Percentiles rank a stretch among this genome's conserved stretches.
Evolutionary conservation across 768 basidiomycete genomes (phyloP).

Genomic region (Filobasidium wieringae): DNA sequence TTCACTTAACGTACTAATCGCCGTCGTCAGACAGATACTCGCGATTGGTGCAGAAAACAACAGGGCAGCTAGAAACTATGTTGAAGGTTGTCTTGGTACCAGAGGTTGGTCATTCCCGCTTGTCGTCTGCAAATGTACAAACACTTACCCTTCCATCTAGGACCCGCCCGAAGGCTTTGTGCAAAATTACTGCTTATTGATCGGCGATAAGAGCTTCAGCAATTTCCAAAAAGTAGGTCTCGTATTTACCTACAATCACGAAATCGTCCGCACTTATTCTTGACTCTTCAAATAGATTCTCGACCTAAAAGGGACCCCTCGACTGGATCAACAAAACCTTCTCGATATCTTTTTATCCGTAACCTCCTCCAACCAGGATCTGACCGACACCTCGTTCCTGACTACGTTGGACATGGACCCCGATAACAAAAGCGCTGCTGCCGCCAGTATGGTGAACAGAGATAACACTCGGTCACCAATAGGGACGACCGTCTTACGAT

Average conservation of each 20-base stretch:
- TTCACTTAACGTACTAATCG: background rate
- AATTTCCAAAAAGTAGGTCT: conserved; percentile 86
- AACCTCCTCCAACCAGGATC: conserved; percentile 80
- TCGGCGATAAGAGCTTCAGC: conserved; percentile 86
- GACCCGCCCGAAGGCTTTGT: conserved; percentile 91
- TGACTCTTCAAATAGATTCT: conserved; percentile 57
- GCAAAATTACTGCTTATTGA: conserved; percentile 83
- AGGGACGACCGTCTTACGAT: conserved; percentile 21
- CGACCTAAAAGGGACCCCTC: conserved; percentile 85
- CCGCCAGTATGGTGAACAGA: conserved; percentile 23
- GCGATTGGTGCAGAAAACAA: conserved; percentile 66
- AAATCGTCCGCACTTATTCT: background rate
- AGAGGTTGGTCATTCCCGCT: conserved; percentile 47
- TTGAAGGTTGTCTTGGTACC: conserved; percentile 93
- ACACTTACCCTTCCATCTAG: conserved; percentile 39
- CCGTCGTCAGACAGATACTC: conserved; percentile 52
- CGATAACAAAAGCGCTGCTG: conserved; percentile 11
- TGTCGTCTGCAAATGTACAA: background rate
- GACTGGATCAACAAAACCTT: conserved; percentile 71
- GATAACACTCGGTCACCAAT: conserved; percentile 45
- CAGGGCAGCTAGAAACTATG: conserved; percentile 72
- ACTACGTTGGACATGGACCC: conserved; percentile 95
- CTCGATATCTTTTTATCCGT: conserved; percentile 83
- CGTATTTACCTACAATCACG: background rate
- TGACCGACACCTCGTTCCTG: conserved; percentile 83